A percentile compares a stretch with the other conserved stretches of the same genome.
These are phyloP conservation scores for Calonectria multiphialidica DNA, from an alignment of 2,329 filamentous ascomycete genomes.

Conservation along the genomic window DNA sequence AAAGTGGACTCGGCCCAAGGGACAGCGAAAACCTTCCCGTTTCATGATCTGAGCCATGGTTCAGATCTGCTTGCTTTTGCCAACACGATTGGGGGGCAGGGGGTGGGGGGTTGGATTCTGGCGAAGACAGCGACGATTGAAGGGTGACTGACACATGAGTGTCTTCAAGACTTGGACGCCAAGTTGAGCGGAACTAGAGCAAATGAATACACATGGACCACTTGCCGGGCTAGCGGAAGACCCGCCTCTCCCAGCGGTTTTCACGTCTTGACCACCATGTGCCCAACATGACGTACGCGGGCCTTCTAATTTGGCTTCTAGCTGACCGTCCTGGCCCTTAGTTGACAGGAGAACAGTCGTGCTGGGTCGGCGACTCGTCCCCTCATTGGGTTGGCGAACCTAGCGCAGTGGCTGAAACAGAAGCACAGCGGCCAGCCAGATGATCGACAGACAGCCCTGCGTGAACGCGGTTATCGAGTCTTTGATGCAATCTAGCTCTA, in stretches of 20 bases:
- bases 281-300: not conserved
- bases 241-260: not conserved
- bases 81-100: not conserved
- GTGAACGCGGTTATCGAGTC: not conserved
- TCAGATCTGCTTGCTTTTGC: not conserved
- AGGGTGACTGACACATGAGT: not conserved
- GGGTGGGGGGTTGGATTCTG: not conserved
- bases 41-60: not conserved
- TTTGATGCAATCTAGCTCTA: not conserved
- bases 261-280: not conserved
- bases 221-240: not conserved
- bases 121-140: not conserved
- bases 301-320: not conserved
- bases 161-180: not conserved
- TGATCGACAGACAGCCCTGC: slow-evolving; percentile 2
- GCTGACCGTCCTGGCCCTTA: not conserved
- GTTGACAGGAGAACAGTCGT: not conserved
- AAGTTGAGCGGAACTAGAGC: not conserved
- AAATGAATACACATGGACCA: not conserved
- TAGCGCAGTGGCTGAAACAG: slow-evolving; percentile 4
- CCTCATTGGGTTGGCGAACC: not conserved
- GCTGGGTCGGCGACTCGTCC: not conserved
- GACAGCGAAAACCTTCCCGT: not conserved
- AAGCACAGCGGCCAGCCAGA: not conserved
- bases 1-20: not conserved